Conservation (phyloP, 2,329 filamentous ascomycete species). For the Talaromyces sp. region DNA sequence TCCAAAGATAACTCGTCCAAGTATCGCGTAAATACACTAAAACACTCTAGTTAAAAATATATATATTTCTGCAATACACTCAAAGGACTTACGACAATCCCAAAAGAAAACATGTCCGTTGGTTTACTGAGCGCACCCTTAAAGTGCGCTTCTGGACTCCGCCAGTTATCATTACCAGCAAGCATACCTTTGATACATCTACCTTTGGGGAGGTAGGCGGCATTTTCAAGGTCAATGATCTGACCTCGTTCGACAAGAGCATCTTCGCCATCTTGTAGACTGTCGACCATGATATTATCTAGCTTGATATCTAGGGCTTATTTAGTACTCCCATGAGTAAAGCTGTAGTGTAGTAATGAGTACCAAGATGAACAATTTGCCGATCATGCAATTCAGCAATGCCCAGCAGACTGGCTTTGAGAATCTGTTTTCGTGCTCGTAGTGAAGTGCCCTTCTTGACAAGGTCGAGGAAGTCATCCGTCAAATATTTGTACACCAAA, state of each 20-base stretch:
- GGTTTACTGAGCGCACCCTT: background rate
- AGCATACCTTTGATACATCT: background rate
- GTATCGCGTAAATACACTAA: slow-evolving; percentile 1
- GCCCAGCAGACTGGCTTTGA: background rate
- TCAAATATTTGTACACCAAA: background rate
- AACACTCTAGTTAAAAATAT: too few relatives aligned
- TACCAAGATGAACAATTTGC: background rate
- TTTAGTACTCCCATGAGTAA: too few relatives aligned
- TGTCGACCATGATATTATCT: background rate
- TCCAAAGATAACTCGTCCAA: background rate
- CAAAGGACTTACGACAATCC: background rate
- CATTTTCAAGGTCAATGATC: background rate
- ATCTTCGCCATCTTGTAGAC: background rate
- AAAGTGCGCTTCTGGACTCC: background rate
- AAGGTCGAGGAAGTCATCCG: background rate
- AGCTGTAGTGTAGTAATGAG: too few relatives aligned
- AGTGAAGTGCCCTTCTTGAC: background rate
- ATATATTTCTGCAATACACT: too few relatives aligned
- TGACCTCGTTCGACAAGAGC: background rate
- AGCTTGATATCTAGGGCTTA: background rate
- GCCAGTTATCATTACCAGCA: background rate
- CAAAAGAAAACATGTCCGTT: background rate
- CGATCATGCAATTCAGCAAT: background rate
- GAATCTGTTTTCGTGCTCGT: background rate
- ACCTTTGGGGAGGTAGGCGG: background rate